Base-by-base conservation (phyloP, 192 early-diverging fungal genomes). In the Gonapodya sp. region DNA sequence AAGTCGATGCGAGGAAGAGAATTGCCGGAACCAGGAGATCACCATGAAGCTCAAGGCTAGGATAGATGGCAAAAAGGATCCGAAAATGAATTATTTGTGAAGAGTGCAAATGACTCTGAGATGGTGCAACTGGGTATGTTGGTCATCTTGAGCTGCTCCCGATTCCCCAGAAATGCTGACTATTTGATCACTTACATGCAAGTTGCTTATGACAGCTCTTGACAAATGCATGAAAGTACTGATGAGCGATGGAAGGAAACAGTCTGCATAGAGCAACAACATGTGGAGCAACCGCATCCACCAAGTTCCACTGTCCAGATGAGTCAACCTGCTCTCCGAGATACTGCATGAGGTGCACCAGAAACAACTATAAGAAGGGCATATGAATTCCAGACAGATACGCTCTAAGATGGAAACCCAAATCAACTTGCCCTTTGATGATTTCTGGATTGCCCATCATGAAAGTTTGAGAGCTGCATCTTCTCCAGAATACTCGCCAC, bases 361-460 rank as follows among this genome's bases (percentile, higher is more conserved):
- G 46, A 24, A 85, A 73, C 36, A 83, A 34, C n/a, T n/a, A 81
- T 64, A 2, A 8, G 14, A 35, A 30, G 31, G 73, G 35, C 0
- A 75, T 31, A 36, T 80, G 18, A n/a, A 24, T n/a, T n/a, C n/a
- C n/a, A n/a, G n/a, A n/a, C n/a, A n/a, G n/a, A n/a, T n/a, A n/a
- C n/a, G n/a, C n/a, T n/a, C n/a, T n/a, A n/a, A n/a, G n/a, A n/a
- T n/a, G n/a, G n/a, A n/a, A n/a, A n/a, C n/a, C n/a, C n/a, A n/a
- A n/a, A n/a, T n/a, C n/a, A n/a, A n/a, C n/a, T n/a, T n/a, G n/a
- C n/a, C n/a, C n/a, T n/a, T n/a, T n/a, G n/a, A n/a, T n/a, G n/a
- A n/a, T n/a, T n/a, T n/a, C n/a, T n/a, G n/a, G n/a, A n/a, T n/a
- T n/a, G n/a, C n/a, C n/a, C n/a, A n/a, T n/a, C n/a, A n/a, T n/a